Evolutionary conservation across 2,329 filamentous ascomycete species (phyloP).

Genomic region (Helotiales sp.): DNA sequence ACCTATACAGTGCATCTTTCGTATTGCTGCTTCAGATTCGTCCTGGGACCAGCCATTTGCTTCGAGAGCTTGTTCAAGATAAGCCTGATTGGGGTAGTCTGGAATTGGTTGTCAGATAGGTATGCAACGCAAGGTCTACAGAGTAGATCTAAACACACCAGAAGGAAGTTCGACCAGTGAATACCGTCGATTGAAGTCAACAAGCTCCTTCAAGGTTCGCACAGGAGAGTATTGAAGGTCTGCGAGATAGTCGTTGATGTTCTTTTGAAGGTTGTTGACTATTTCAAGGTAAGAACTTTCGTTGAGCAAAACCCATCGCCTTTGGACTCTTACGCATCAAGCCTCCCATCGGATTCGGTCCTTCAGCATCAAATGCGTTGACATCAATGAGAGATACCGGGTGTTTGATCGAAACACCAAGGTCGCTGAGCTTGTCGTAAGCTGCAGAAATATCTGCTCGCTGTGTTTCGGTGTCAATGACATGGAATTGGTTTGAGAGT

Average conservation of each 20-base stretch:
- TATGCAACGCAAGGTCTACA: not conserved
- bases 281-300: not conserved
- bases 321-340: not conserved
- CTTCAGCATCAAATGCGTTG: not conserved
- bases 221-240: not conserved
- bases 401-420: not conserved
- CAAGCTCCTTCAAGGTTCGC: not conserved
- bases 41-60: not conserved
- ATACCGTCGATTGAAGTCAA: constrained; percentile 8
- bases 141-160: not conserved
- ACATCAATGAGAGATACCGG: not conserved
- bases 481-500: not conserved
- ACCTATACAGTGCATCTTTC: not conserved
- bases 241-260: not conserved
- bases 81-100: constrained; percentile 3
- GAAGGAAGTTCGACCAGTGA: constrained; percentile 2
- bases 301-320: not conserved
- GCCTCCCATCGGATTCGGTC: not conserved
- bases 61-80: not conserved
- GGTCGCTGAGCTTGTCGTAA: not conserved
- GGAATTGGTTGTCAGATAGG: not conserved
- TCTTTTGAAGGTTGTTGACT: not conserved
- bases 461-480: not conserved
- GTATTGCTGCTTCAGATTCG: not conserved
- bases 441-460: not conserved